Evolutionary conservation across 164 flowering plant genomes (phyloP), one percentile per base, ranked within the genome.

Genomic region (Vitis labrusca): DNA sequence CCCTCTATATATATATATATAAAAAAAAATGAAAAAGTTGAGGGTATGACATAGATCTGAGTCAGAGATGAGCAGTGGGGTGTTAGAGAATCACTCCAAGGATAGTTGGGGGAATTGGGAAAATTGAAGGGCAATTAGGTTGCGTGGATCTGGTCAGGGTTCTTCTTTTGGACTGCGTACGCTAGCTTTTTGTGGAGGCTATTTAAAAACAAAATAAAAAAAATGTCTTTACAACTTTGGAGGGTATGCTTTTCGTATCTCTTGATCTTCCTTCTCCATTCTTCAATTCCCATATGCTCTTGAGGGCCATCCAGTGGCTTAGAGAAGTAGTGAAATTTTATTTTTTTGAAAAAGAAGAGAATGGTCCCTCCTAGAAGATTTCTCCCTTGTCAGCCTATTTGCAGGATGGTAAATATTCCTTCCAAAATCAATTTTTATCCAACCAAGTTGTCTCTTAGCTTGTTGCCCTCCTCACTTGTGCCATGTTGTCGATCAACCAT

Each of bases 141-240:
- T 75, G 81, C 81, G 84, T 81, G 72, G 69, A 17, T 17, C 60
- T 69, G 76, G 75, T 55, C 53, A 50, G 65, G 88, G 82, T 85
- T 86, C 88, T 79, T 79, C 85, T 85, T 85, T 85, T 74, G 85
- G 83, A 75, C 71, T 80, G 83, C 82, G 67, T 77, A 82, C 82
- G 86, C 85, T 80, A 84, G 77, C 77, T 79, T 84, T 74, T 55
- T 27, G 52, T 48, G 70, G 66, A 19, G 57, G 12, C 17, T 5
- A 63, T 67, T 23, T 55, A 48, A n/a, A 47, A 44, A 50, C 5
- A 50, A 54, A 29, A 48, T 8, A 58, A 7, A 11, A 47, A 44
- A 66, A 37, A 52, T 2, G 32, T 44, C 11, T 48, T 50, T 63
- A 71, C 66, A 57, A 60, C 70, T 72, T 72, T 62, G 57, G 69